A percentile compares a stretch with the other conserved stretches of the same genome.
Evolutionary conservation across 352 stramenopile species (phyloP).

Genomic region (Phytophthora megakarya): DNA sequence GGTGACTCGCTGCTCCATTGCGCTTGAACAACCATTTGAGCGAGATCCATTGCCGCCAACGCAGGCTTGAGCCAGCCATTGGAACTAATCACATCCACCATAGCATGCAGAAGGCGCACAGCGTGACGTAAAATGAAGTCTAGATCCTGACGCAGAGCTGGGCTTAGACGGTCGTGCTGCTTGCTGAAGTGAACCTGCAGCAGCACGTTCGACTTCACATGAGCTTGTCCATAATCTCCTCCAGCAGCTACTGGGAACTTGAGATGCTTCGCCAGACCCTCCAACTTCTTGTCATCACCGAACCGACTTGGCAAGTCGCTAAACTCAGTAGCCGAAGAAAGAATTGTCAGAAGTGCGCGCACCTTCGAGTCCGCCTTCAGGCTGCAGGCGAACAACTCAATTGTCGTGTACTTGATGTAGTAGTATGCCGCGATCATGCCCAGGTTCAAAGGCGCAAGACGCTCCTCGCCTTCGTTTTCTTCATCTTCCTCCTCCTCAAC

Average conservation of each 20-base stretch:
- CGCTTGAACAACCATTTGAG: slow-evolving; percentile 99
- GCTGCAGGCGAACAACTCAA: slow-evolving; percentile 98
- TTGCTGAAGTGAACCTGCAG: slow-evolving; percentile 98
- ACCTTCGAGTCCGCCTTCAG: slow-evolving; percentile 97
- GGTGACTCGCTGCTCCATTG: slow-evolving; percentile 98
- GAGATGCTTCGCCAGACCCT: slow-evolving; percentile 94
- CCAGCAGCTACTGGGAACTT: slow-evolving; percentile 91
- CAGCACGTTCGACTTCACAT: slow-evolving; percentile 97
- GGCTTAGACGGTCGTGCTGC: slow-evolving; percentile 87
- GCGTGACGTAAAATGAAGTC: slow-evolving; percentile 91
- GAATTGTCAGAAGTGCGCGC: slow-evolving; percentile 95
- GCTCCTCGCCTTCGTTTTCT: slow-evolving; percentile 90
- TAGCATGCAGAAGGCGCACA: slow-evolving; percentile 95
- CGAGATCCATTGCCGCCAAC: slow-evolving; percentile 98
- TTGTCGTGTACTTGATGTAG: slow-evolving; percentile 99
- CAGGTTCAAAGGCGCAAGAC: slow-evolving; percentile 96
- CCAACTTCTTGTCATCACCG: slow-evolving; percentile 94
- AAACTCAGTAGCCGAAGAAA: slow-evolving; percentile 97
- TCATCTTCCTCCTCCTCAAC: slow-evolving; percentile 85
- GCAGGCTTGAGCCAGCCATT: slow-evolving; percentile 99
- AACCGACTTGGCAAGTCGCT: slow-evolving; percentile 92
- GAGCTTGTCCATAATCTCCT: slow-evolving; percentile 91
- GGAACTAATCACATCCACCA: slow-evolving; percentile 99
- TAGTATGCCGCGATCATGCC: slow-evolving; percentile 99
- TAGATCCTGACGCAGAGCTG: slow-evolving; percentile 93